Evolutionary conservation across 208 protist genomes (phyloP).

Genomic region (Acanthamoeba quina): DNA sequence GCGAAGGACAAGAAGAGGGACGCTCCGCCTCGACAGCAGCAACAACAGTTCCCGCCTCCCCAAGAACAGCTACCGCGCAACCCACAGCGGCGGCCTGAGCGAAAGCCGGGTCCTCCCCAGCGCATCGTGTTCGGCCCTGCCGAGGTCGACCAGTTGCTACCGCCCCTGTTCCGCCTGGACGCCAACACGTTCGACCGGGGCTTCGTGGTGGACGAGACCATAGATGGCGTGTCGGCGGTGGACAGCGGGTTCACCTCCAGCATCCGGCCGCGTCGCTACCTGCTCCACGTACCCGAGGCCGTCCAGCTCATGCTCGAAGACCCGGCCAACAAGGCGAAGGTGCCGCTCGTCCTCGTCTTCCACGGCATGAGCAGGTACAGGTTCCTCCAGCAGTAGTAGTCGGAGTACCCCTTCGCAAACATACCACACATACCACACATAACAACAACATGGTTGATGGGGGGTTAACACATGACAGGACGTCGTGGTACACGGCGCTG

Average conservation of each 20-base stretch:
- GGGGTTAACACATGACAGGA: neutral
- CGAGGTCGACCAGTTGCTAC: neutral
- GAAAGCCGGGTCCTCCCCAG: neutral
- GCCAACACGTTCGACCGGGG: conserved; percentile 1
- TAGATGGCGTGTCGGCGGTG: neutral
- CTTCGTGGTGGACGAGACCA: neutral
- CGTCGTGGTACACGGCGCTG: conserved; percentile 14
- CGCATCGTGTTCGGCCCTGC: neutral
- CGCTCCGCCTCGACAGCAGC: neutral
- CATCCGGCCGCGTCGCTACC: neutral
- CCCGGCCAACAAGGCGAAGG: neutral
- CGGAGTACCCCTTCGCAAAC: neutral
- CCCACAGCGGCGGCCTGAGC: neutral
- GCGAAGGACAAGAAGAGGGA: neutral
- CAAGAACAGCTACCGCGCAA: neutral
- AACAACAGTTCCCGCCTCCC: neutral
- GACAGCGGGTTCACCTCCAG: neutral
- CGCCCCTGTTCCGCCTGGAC: neutral
- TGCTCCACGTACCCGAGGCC: conserved; percentile 14
- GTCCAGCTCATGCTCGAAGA: neutral
- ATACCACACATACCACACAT: neutral
- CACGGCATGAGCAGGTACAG: conserved; percentile 37
- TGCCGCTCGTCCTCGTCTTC: conserved; percentile 40
- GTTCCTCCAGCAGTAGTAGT: neutral
- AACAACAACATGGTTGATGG: too few relatives aligned